Conservation (phyloP, 768 basidiomycete species). For the Tricholomella constricta region DNA sequence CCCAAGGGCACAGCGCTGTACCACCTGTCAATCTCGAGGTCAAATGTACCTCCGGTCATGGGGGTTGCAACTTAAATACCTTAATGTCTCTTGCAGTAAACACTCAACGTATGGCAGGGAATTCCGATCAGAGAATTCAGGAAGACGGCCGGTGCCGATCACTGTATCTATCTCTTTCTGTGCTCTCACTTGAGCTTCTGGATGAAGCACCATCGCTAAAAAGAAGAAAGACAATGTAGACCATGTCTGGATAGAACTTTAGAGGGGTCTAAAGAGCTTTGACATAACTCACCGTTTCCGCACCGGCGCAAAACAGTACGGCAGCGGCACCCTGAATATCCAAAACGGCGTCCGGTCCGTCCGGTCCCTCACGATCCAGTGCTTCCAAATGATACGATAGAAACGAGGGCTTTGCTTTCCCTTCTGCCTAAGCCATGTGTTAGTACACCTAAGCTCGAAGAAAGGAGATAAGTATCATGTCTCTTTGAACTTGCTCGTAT, state of each 20-base stretch:
- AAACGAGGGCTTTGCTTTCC: slow-evolving; percentile 26
- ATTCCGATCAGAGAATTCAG: slow-evolving; percentile 30
- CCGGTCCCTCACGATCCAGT: slow-evolving; percentile 4
- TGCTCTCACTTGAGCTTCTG: slow-evolving; percentile 35
- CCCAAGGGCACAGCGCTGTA: slow-evolving; percentile 19
- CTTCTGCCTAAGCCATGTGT: slow-evolving; percentile 18
- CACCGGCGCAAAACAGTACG: slow-evolving; percentile 30
- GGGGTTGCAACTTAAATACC: neutral
- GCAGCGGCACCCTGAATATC: slow-evolving; percentile 24
- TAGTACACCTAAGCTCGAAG: neutral
- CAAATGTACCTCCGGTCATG: neutral
- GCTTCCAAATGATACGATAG: slow-evolving; percentile 18
- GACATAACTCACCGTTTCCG: slow-evolving; percentile 31
- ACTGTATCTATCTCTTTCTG: slow-evolving; percentile 45
- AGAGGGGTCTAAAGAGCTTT: neutral
- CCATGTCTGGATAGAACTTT: slow-evolving; percentile 26
- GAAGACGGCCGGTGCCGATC: slow-evolving; percentile 36
- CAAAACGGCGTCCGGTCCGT: neutral
- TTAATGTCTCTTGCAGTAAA: slow-evolving; percentile 30
- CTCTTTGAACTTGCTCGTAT: slow-evolving; percentile 28
- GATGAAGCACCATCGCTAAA: slow-evolving; percentile 40
- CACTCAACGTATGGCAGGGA: slow-evolving; percentile 39
- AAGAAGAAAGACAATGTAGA: slow-evolving; percentile 34
- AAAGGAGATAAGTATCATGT: slow-evolving; percentile 28
- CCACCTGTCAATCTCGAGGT: slow-evolving; percentile 13